Evolutionary conservation across 1,284 basidiomycete species (phyloP).

Genomic region (Marasmius oreades): DNA sequence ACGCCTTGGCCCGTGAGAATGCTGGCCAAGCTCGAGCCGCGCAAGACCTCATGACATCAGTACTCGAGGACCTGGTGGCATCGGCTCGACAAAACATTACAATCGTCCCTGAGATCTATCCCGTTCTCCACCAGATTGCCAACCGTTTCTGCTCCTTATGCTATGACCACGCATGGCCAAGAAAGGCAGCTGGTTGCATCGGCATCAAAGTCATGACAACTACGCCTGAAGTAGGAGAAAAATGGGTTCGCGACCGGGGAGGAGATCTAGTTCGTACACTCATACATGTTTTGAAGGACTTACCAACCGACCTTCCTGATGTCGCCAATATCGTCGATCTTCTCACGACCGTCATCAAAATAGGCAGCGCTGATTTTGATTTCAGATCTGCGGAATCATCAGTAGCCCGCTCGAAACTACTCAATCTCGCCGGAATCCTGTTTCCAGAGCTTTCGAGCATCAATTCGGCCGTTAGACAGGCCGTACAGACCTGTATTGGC

Average conservation of each 20-base stretch:
- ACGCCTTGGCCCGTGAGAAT: slow-evolving; percentile 66
- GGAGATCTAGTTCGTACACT: slow-evolving; percentile 90
- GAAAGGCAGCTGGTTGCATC: slow-evolving; percentile 83
- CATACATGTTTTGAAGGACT: slow-evolving; percentile 93
- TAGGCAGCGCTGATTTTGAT: slow-evolving; percentile 58
- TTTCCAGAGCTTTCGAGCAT: slow-evolving; percentile 89
- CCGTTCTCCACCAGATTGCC: slow-evolving; percentile 75
- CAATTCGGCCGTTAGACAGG: slow-evolving; percentile 82
- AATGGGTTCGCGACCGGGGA: slow-evolving; percentile 88
- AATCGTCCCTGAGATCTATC: slow-evolving; percentile 51
- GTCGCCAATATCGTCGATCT: slow-evolving; percentile 80
- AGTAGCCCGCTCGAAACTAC: slow-evolving; percentile 48
- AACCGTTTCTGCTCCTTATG: slow-evolving; percentile 81
- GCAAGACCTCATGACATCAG: slow-evolving; percentile 52
- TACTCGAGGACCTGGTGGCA: slow-evolving; percentile 69
- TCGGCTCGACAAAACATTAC: slow-evolving; percentile 46
- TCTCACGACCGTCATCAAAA: slow-evolving; percentile 73
- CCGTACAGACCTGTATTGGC: slow-evolving; percentile 81
- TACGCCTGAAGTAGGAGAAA: slow-evolving; percentile 68
- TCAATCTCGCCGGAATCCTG: slow-evolving; percentile 78
- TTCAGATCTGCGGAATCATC: slow-evolving; percentile 36
- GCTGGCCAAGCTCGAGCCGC: slow-evolving; percentile 58
- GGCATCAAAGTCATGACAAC: slow-evolving; percentile 80
- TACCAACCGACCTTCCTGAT: slow-evolving; percentile 89
- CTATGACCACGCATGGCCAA: slow-evolving; percentile 84